Conservation (phyloP, 2,329 filamentous ascomycete genomes). For the Rhynchosporium graminicola region DNA sequence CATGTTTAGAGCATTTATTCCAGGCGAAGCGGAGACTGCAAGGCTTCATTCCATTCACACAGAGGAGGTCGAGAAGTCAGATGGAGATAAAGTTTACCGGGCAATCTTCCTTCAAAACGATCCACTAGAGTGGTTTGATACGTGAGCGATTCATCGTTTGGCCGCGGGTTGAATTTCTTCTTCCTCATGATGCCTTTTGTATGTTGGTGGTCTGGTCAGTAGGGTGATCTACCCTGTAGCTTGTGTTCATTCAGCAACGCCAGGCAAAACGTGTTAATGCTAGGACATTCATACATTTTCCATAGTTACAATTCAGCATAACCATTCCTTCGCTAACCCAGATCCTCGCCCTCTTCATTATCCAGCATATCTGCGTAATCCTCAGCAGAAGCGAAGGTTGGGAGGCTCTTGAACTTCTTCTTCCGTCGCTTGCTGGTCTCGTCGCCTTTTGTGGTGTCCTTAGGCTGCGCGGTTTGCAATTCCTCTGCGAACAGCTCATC, state of each 20-base stretch:
- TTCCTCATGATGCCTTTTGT: not conserved
- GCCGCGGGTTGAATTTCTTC: not conserved
- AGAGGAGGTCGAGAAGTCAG: conserved; percentile 47
- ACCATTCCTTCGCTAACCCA: conserved; percentile 15
- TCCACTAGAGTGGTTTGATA: conserved; percentile 56
- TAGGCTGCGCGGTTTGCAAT: conserved; percentile 33
- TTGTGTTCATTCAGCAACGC: not conserved
- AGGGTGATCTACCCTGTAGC: not conserved
- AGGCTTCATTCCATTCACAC: conserved; percentile 49
- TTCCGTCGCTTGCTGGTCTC: conserved; percentile 59
- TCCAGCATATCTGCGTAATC: conserved; percentile 88
- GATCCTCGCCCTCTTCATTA: conserved; percentile 60
- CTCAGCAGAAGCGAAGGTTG: conserved; percentile 89
- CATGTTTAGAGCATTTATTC: conserved; percentile 51
- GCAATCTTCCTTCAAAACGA: conserved; percentile 51
- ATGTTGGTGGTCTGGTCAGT: no score
- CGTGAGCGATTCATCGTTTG: conserved; percentile 27
- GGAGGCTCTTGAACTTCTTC: conserved; percentile 84
- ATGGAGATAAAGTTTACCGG: conserved; percentile 47
- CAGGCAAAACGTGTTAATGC: not conserved
- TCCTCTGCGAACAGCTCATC: conserved; percentile 44
- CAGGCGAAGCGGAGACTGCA: conserved; percentile 44
- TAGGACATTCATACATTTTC: not conserved
- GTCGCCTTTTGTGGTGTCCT: conserved; percentile 44
- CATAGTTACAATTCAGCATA: not conserved